Evolutionary conservation across 495 filamentous ascomycete species (phyloP), one percentile per base, ranked within the genome.

Genomic region (Tuber calosporum): DNA sequence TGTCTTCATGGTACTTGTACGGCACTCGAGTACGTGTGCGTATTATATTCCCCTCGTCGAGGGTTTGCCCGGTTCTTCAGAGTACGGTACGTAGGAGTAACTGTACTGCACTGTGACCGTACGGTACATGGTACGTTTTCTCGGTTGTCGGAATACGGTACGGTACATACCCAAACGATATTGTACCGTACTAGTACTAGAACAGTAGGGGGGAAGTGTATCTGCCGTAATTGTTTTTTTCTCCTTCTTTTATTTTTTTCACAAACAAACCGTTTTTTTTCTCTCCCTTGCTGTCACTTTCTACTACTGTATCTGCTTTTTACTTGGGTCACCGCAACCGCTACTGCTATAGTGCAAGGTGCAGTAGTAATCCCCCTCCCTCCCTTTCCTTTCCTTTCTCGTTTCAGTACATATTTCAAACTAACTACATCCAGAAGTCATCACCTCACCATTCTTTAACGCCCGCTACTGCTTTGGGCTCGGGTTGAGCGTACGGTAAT

Each of bases 131-230:
- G 43, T 70, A 40, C 73, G 67, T 68, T 71, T 68, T 68, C 70
- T 68, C 74, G 38, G 74, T 40, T 58, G 70, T 73, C 74, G 76
- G 76, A 75, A 78, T 68, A n/a, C 8, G 26, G 67, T n/a, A n/a
- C n/a, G n/a, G n/a, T n/a, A n/a, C n/a, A 69, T 76, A 67, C 74
- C 76, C 62, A 77, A 73, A 69, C 62, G 76, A 78, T 78, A n/a
- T n/a, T n/a, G n/a, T n/a, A n/a, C n/a, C n/a, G n/a, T n/a, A n/a
- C n/a, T n/a, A n/a, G n/a, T n/a, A n/a, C n/a, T n/a, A n/a, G n/a
- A n/a, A n/a, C n/a, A n/a, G n/a, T n/a, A n/a, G n/a, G n/a, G 71
- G 68, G 71, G 70, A 45, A 74, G 74, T 70, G 74, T 74, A 77
- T 70, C 22, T 73, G 45, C 22, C 22, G 43, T n/a, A 48, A 48